Evolutionary conservation across 306 rosid genomes (phyloP).

Genomic region (Astragalus membranaceus): DNA sequence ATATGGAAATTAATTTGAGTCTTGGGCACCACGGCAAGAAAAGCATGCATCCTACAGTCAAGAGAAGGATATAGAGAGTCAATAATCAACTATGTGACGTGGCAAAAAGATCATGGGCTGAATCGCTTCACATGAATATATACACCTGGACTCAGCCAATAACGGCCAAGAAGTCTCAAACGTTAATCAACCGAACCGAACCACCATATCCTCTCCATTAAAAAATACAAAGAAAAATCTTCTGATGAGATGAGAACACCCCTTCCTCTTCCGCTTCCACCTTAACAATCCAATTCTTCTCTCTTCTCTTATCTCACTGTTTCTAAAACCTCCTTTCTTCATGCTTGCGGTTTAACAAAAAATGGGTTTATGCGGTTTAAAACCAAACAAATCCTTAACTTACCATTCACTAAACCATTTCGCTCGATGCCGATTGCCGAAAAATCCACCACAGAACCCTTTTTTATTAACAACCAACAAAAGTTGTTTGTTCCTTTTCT

Average conservation of each 20-base stretch:
- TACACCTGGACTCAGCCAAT: no score
- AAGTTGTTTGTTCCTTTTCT: neutral
- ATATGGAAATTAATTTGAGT: neutral
- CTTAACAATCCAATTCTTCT: neutral
- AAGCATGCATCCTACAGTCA: neutral
- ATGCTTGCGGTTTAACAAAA: neutral
- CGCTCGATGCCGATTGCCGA: neutral
- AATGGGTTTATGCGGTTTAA: neutral
- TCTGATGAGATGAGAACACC: neutral
- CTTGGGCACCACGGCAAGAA: constrained; percentile 2
- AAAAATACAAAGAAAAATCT: neutral
- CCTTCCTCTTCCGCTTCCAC: neutral
- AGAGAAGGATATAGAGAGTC: no score
- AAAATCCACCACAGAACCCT: neutral
- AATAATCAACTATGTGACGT: no score
- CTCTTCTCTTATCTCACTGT: neutral
- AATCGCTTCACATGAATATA: no score
- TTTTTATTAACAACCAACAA: neutral
- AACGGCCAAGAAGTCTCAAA: no score
- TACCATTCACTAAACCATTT: neutral
- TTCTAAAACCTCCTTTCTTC: neutral
- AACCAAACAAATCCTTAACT: neutral
- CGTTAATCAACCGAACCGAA: no score
- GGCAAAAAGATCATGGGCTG: no score
- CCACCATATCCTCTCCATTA: no score